A percentile compares a stretch with the other conserved stretches of the same genome.
These are phyloP conservation scores for Eucalyptus globulus DNA, from an alignment of 345 rosid genomes.

Conservation along the genomic window DNA sequence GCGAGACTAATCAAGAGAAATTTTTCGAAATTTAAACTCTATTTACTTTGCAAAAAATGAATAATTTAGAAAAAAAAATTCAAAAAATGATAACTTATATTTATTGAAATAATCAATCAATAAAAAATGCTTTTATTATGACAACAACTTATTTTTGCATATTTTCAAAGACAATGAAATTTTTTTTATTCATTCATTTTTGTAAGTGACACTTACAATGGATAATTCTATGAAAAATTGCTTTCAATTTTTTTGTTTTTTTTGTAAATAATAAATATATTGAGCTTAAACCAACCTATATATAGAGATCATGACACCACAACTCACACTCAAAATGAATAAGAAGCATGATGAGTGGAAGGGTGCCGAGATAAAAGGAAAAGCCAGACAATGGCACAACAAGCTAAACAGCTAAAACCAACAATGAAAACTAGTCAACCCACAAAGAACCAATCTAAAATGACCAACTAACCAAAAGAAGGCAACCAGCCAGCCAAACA, in stretches of 20 bases:
- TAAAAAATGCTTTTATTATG: neutral
- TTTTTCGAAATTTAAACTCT: neutral
- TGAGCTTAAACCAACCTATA: too few relatives aligned
- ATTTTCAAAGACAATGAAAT: neutral
- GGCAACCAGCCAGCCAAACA: too few relatives aligned
- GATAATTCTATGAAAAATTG: neutral
- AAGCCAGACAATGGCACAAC: too few relatives aligned
- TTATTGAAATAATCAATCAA: neutral
- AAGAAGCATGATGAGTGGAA: too few relatives aligned
- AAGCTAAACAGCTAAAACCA: too few relatives aligned
- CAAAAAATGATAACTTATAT: neutral
- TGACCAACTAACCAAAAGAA: too few relatives aligned
- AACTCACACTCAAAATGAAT: too few relatives aligned
- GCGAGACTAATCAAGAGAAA: neutral
- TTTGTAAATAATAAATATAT: neutral
- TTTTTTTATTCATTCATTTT: neutral
- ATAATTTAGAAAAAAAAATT: neutral
- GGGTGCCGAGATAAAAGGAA: too few relatives aligned
- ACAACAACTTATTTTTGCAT: neutral
- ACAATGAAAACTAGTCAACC: too few relatives aligned
- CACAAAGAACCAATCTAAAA: too few relatives aligned
- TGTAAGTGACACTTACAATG: neutral
- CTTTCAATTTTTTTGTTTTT: too few relatives aligned
- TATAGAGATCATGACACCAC: too few relatives aligned
- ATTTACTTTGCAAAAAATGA: neutral